These are phyloP conservation scores for Claviceps africana DNA, from an alignment of 2,329 filamentous ascomycete species.

Conservation along the genomic window DNA sequence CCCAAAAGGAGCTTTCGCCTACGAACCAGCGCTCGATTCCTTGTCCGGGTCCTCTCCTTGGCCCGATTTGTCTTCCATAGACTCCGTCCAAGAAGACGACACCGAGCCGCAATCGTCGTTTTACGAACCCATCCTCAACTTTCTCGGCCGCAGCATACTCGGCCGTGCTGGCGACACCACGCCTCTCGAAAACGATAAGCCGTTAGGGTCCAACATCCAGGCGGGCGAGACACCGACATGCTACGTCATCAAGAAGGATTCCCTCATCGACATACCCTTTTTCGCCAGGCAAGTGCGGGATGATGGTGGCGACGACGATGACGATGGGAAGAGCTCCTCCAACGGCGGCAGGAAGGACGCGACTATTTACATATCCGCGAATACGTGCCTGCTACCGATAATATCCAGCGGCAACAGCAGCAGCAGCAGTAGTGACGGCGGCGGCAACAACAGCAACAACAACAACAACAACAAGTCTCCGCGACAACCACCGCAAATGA, in stretches of 20 bases:
- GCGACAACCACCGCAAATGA: slow-evolving; percentile 52
- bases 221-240: slow-evolving; percentile 43
- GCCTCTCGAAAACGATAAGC: slow-evolving; percentile 49
- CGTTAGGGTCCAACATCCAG: slow-evolving; percentile 42
- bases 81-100: neutral
- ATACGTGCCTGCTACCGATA: slow-evolving; percentile 66
- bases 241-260: slow-evolving; percentile 18
- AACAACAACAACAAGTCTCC: neutral
- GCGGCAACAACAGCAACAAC: neutral
- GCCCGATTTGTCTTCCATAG: neutral
- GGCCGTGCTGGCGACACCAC: slow-evolving; percentile 43
- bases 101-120: slow-evolving; percentile 11
- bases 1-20: slow-evolving; percentile 47
- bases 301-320: neutral
- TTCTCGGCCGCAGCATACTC: slow-evolving; percentile 48
- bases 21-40: slow-evolving; percentile 27
- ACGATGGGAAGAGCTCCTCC: neutral
- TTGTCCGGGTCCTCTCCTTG: neutral
- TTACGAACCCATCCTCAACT: slow-evolving; percentile 48
- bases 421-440: neutral
- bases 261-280: slow-evolving; percentile 13
- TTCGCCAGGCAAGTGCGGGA: slow-evolving; percentile 1
- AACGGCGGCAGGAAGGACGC: slow-evolving; percentile 7
- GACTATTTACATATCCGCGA: slow-evolving; percentile 68
- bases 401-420: slow-evolving; percentile 1